Evolutionary conservation across 257 asterid species (phyloP).

Genomic region (Capsicum chinense): DNA sequence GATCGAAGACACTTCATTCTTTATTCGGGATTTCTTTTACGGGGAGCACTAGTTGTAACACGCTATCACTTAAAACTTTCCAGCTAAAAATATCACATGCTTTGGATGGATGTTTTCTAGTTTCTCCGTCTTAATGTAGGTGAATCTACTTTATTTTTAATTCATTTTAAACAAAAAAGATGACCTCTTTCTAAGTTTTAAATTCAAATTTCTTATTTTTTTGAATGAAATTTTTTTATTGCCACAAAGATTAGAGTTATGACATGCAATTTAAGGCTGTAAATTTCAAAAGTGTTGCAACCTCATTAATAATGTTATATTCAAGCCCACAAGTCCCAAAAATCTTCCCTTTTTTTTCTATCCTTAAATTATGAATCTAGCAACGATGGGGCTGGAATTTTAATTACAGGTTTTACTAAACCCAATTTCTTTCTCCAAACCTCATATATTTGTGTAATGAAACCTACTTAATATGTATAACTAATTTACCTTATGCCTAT

Average conservation of each 20-base stretch:
- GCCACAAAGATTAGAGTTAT: neutral
- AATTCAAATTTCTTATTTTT: no score
- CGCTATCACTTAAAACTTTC: neutral
- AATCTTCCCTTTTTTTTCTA: neutral
- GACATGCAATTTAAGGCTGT: neutral
- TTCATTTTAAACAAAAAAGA: no score
- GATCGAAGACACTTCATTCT: neutral
- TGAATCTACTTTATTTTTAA: no score
- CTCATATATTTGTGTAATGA: neutral
- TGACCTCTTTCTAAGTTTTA: no score
- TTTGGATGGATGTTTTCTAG: neutral
- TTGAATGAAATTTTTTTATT: no score
- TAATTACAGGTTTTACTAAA: neutral
- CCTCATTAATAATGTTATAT: neutral
- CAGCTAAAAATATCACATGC: neutral
- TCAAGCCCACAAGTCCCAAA: neutral
- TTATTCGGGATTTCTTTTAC: neutral
- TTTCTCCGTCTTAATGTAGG: neutral
- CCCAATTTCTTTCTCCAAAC: neutral
- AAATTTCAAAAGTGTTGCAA: neutral
- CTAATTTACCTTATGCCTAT: neutral
- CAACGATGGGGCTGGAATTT: neutral
- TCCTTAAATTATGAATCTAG: neutral
- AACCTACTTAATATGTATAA: neutral
- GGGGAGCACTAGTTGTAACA: neutral